Percentiles rank a stretch among this genome's conserved stretches.
Conservation (phyloP, 2,329 filamentous ascomycete genomes). For the Alternaria sp. region DNA sequence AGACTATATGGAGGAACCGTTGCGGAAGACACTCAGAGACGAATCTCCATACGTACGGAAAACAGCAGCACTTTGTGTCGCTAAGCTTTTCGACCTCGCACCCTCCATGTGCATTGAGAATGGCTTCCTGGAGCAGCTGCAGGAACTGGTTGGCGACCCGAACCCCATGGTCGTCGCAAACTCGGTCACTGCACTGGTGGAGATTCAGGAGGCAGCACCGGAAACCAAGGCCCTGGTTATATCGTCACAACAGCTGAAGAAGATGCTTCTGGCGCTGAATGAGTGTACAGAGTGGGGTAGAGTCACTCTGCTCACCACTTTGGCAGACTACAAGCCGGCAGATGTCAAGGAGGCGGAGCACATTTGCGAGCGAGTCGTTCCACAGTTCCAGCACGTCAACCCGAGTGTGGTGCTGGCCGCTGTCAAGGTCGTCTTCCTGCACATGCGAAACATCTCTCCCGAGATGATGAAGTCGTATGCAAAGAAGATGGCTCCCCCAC, state of each 20-base stretch:
- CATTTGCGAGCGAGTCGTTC: conserved; percentile 93
- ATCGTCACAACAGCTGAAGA: conserved; percentile 84
- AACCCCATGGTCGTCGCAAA: conserved; percentile 99
- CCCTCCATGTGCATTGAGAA: conserved; percentile 93
- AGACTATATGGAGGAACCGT: conserved; percentile 98
- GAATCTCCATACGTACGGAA: conserved; percentile 98
- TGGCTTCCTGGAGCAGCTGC: conserved; percentile 89
- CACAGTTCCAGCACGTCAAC: conserved; percentile 98
- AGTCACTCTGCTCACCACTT: conserved; percentile 87
- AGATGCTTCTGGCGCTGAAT: conserved; percentile 93
- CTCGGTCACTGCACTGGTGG: conserved; percentile 88
- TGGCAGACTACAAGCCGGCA: conserved; percentile 85
- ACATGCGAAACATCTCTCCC: conserved; percentile 83
- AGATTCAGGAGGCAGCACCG: conserved; percentile 88
- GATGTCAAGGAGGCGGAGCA: conserved; percentile 97
- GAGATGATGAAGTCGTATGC: conserved; percentile 85
- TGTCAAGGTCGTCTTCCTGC: conserved; percentile 95
- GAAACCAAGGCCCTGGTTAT: conserved; percentile 88
- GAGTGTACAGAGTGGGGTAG: conserved; percentile 99
- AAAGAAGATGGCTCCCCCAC: conserved; percentile 97
- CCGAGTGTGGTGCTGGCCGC: conserved; percentile 96
- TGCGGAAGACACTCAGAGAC: conserved; percentile 93
- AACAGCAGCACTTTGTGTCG: conserved; percentile 96
- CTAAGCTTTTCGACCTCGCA: conserved; percentile 96
- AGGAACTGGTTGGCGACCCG: conserved; percentile 95